Conservation (phyloP, 345 rosid species). For the Euphorbia pulcherrima region DNA sequence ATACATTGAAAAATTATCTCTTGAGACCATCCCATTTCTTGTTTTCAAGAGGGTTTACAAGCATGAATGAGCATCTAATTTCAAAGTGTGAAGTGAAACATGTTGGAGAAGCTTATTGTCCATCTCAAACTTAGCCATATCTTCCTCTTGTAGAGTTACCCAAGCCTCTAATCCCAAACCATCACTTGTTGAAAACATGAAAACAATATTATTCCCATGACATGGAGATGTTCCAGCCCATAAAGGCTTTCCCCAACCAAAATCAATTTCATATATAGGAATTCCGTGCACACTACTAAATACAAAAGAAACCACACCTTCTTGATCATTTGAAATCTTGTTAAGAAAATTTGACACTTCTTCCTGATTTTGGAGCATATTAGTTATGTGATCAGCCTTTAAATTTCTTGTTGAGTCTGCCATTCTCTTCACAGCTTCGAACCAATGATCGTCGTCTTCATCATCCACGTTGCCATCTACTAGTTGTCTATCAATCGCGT, state of each 20-base stretch:
- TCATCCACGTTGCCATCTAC: neutral
- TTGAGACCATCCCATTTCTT: no score
- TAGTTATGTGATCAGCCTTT: neutral
- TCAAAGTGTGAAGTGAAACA: no score
- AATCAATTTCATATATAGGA: constrained; percentile 6
- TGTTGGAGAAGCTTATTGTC: no score
- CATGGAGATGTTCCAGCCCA: neutral
- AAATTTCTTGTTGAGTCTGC: neutral
- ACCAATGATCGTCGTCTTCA: neutral
- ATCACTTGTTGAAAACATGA: neutral
- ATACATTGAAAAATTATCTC: no score
- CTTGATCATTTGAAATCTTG: neutral
- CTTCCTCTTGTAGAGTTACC: constrained; percentile 11
- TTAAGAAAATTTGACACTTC: neutral
- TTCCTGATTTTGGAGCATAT: neutral
- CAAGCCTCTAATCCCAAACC: constrained; percentile 14
- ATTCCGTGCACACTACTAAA: no score
- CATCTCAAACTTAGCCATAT: constrained; percentile 9
- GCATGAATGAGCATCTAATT: no score
- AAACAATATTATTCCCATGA: neutral
- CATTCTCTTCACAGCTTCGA: neutral
- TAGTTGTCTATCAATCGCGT: neutral
- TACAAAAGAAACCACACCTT: neutral
- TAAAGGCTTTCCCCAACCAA: neutral
- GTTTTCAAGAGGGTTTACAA: no score